A percentile compares a stretch with the other conserved stretches of the same genome.
Evolutionary conservation across 2,329 filamentous ascomycete genomes (phyloP).

Genomic region (Aspergillus unguis): DNA sequence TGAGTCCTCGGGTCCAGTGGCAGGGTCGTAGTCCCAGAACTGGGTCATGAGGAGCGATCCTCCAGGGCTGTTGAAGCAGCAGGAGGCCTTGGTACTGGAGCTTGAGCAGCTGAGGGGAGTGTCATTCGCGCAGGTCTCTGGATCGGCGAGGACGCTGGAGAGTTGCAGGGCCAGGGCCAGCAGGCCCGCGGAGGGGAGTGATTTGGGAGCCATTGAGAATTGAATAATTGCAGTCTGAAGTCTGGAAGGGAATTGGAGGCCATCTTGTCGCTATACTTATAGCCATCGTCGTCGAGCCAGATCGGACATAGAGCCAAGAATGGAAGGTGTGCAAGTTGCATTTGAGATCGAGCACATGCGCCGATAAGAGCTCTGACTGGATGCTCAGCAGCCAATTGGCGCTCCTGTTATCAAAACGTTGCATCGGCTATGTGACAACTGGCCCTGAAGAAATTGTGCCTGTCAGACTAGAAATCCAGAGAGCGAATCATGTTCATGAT

Average conservation of each 20-base stretch:
- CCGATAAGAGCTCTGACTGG: conserved; percentile 16
- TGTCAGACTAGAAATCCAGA: background rate
- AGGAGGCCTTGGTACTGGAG: conserved; percentile 47
- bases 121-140: conserved; percentile 30
- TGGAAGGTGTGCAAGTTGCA: background rate
- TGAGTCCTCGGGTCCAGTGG: conserved; percentile 52
- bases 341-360: conserved; percentile 24
- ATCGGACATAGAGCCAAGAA: background rate
- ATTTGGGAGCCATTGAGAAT: conserved; percentile 18
- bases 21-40: conserved; percentile 58
- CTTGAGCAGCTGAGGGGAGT: conserved; percentile 56
- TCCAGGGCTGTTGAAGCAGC: conserved; percentile 59
- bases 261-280: background rate
- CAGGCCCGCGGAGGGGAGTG: conserved; percentile 19
- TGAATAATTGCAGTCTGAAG: no score
- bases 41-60: conserved; percentile 58
- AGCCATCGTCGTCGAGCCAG: no score
- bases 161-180: conserved; percentile 25
- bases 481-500: conserved; percentile 1
- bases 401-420: conserved; percentile 20
- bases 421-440: conserved; percentile 10
- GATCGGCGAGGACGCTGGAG: conserved; percentile 21
- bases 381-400: background rate
- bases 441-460: conserved; percentile 8
- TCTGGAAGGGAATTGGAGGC: background rate